These are phyloP conservation scores for Trichoderma endophyticum DNA, from an alignment of 2,329 filamentous ascomycete species.

Conservation along the genomic window DNA sequence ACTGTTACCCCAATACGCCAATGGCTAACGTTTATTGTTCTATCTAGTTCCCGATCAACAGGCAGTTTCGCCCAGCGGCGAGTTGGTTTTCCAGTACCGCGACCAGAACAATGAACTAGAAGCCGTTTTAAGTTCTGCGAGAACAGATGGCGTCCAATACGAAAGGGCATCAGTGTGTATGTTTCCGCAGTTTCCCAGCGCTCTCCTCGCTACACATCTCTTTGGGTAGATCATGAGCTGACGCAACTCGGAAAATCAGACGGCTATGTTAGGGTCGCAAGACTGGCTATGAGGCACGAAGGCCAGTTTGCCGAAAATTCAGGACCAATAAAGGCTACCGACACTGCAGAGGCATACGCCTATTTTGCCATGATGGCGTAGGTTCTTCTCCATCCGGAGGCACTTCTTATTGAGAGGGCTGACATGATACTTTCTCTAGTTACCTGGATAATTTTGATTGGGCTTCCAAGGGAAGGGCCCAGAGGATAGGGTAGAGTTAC, in stretches of 20 bases:
- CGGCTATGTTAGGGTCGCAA: not conserved
- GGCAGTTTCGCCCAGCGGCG: not conserved
- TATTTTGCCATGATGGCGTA: not conserved
- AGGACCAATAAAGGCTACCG: not conserved
- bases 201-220: not conserved
- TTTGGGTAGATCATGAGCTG: not conserved
- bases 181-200: not conserved
- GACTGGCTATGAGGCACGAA: not conserved
- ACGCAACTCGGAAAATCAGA: not conserved
- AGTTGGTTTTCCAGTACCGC: not conserved
- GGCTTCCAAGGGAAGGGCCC: not conserved
- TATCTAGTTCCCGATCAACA: not conserved
- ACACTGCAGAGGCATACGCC: not conserved
- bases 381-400: not conserved
- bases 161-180: not conserved
- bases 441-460: not conserved
- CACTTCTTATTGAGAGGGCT: not conserved
- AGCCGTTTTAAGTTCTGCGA: not conserved
- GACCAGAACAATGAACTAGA: no score
- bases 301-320: not conserved
- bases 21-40: not conserved
- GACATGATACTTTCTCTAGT: not conserved
- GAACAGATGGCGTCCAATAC: not conserved
- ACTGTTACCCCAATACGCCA: not conserved
- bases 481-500: not conserved